phyloP scores from a whole-genome alignment of 768 basidiomycete species.

The Amanita brunnescens region DNA sequence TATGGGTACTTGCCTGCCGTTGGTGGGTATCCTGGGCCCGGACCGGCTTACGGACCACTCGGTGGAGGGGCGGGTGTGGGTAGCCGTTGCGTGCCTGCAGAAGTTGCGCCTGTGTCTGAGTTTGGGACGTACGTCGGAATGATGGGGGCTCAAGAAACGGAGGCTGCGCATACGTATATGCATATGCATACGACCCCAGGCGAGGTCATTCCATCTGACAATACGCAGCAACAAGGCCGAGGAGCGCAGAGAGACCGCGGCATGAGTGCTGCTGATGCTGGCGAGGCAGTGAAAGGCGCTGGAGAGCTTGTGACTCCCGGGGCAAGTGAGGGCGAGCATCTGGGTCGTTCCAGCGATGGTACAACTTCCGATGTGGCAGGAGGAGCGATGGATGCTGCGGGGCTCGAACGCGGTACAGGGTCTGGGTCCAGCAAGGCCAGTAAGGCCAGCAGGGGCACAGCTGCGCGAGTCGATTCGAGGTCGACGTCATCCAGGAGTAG shows the following conservation, averaged over 20 bases:
- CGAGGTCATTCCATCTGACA: slow-evolving; percentile 9
- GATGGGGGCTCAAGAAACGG: too few relatives aligned
- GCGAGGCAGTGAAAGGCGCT: background rate
- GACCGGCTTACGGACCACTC: slow-evolving; percentile 8
- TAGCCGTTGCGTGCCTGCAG: background rate
- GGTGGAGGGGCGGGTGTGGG: slow-evolving; percentile 10
- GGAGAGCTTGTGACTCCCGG: background rate
- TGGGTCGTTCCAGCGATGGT: background rate
- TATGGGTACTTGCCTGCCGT: background rate
- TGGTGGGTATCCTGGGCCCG: slow-evolving; percentile 10
- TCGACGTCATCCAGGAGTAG: background rate
- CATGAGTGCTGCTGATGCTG: background rate
- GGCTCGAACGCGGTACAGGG: background rate
- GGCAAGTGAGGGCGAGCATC: background rate
- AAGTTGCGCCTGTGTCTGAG: too few relatives aligned
- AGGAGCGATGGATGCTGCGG: too few relatives aligned
- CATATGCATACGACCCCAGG: too few relatives aligned
- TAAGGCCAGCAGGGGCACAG: background rate
- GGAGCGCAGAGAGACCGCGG: background rate
- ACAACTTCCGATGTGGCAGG: too few relatives aligned
- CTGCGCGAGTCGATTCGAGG: background rate
- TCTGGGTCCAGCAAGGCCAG: background rate
- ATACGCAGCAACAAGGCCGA: slow-evolving; percentile 16
- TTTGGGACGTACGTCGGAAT: too few relatives aligned
- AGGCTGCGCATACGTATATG: too few relatives aligned